These are phyloP conservation scores for Malassezia dermatis DNA, from an alignment of 1,284 basidiomycete species.

Conservation along the genomic window DNA sequence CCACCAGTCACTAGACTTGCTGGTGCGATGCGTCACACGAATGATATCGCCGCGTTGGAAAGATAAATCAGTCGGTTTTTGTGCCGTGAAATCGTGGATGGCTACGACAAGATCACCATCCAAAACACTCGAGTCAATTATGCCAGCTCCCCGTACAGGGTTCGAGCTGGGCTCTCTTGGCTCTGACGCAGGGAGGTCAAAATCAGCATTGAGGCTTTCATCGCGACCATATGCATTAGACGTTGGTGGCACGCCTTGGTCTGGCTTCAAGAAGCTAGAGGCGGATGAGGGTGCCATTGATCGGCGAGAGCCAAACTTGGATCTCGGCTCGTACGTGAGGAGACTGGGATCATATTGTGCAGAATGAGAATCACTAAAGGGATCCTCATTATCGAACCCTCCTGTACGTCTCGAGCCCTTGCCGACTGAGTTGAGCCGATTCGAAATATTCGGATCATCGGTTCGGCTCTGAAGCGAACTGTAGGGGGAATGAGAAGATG, in stretches of 20 bases:
- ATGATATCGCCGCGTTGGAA: constrained; percentile 42
- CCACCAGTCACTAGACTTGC: constrained; percentile 42
- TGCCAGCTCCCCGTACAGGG: not conserved
- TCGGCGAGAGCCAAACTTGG: not conserved
- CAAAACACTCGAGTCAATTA: constrained; percentile 2
- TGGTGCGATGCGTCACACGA: constrained; percentile 31
- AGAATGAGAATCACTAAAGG: not conserved
- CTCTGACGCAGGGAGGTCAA: not conserved
- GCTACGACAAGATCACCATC: constrained; percentile 27
- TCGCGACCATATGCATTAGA: not conserved
- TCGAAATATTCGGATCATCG: not conserved
- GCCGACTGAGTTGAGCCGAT: not conserved
- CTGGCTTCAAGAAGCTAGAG: not conserved
- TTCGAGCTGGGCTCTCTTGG: not conserved
- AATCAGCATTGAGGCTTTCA: not conserved
- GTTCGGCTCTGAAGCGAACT: not conserved
- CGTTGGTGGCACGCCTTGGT: no score
- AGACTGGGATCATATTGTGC: not conserved
- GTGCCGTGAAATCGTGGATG: constrained; percentile 36
- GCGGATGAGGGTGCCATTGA: not conserved
- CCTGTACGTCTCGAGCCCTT: not conserved
- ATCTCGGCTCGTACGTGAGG: not conserved
- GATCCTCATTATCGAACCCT: not conserved
- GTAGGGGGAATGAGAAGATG: not conserved
- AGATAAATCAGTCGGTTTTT: constrained; percentile 32